Conservation (phyloP, 495 filamentous ascomycete species). For the Acidiella bohemica region DNA sequence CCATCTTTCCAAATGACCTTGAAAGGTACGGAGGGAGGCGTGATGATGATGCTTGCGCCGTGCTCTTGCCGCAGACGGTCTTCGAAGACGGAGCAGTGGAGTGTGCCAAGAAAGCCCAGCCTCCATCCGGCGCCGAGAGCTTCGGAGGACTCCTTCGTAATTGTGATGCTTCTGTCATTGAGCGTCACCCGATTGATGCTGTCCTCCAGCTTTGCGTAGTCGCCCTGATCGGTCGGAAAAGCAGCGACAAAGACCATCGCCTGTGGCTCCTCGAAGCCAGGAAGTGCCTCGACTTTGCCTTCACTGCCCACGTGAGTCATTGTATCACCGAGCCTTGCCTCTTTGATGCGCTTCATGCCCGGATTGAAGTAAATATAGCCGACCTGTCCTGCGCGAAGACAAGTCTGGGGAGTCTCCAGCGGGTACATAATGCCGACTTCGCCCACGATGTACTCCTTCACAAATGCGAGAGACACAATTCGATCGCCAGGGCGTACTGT, state of each 20-base stretch:
- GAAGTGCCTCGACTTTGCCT: constrained; percentile 61
- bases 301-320: constrained; percentile 77
- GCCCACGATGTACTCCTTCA: constrained; percentile 75
- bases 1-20: constrained; percentile 68
- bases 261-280: constrained; percentile 94
- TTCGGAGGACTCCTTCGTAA: constrained; percentile 86
- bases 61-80: constrained; percentile 93
- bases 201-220: constrained; percentile 79
- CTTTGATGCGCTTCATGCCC: constrained; percentile 89
- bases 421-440: constrained; percentile 97
- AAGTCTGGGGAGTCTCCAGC: constrained; percentile 63
- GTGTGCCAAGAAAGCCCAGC: constrained; percentile 84
- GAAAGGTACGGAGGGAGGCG: constrained; percentile 85
- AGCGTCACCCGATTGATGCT: constrained; percentile 87
- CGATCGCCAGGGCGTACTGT: constrained; percentile 69
- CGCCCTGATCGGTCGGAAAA: constrained; percentile 78
- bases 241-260: constrained; percentile 98
- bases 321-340: constrained; percentile 92
- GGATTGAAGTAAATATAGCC: constrained; percentile 96
- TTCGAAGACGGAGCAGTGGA: constrained; percentile 97
- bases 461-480: constrained; percentile 71
- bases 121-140: constrained; percentile 90
- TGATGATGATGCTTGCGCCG: constrained; percentile 91
- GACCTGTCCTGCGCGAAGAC: constrained; percentile 80
- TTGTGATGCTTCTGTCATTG: constrained; percentile 86